These are phyloP conservation scores for Apiospora phragmitis DNA, from an alignment of 2,329 filamentous ascomycete genomes.

Conservation along the genomic window DNA sequence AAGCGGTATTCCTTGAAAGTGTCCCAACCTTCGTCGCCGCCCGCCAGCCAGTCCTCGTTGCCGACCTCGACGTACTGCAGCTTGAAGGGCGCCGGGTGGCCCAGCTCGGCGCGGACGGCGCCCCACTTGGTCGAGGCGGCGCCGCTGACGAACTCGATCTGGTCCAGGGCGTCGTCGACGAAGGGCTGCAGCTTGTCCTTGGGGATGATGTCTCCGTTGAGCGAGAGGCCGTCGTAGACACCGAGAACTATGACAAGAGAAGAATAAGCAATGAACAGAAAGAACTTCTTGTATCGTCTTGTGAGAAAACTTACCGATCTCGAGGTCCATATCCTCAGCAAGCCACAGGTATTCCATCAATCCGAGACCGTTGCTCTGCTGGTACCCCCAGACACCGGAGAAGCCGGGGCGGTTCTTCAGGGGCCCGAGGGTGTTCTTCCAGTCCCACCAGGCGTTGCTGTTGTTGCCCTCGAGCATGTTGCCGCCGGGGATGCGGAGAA, in stretches of 20 bases:
- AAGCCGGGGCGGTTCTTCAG: constrained; percentile 56
- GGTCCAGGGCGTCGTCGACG: constrained; percentile 60
- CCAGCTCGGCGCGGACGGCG: constrained; percentile 55
- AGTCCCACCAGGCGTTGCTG: constrained; percentile 47
- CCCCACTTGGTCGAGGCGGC: constrained; percentile 55
- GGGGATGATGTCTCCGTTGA: constrained; percentile 53
- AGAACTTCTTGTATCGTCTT: too few relatives aligned
- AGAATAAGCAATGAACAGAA: background rate
- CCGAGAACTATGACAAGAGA: constrained; percentile 46
- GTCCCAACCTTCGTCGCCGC: constrained; percentile 45
- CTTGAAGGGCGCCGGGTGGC: constrained; percentile 61
- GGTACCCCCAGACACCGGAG: constrained; percentile 58
- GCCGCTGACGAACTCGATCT: constrained; percentile 65
- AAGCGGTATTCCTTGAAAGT: constrained; percentile 58
- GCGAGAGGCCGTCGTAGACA: constrained; percentile 57
- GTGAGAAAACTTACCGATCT: constrained; percentile 38
- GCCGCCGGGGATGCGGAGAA: constrained; percentile 66
- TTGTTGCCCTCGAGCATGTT: constrained; percentile 58
- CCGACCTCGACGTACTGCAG: constrained; percentile 66
- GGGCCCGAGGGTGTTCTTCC: constrained; percentile 55
- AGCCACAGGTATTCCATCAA: constrained; percentile 63
- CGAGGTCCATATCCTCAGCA: constrained; percentile 60
- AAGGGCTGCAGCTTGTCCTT: constrained; percentile 53
- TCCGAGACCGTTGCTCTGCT: constrained; percentile 63
- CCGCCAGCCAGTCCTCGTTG: constrained; percentile 65